Evolutionary conservation across 1,139 yeast species (phyloP).

Genomic region (Diutina neorugosa): DNA sequence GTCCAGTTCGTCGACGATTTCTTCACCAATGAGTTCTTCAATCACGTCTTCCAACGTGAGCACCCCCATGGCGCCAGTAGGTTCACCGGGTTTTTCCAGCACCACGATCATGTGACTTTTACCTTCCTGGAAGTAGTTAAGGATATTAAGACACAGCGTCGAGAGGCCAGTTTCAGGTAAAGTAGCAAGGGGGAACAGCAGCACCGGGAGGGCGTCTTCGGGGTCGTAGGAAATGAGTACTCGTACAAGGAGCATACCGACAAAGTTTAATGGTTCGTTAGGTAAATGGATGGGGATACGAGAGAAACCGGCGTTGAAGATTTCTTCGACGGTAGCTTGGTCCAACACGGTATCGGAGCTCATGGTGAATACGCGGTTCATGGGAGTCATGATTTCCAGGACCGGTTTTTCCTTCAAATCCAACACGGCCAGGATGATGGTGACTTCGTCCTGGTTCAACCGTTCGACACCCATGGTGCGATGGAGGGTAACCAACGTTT

Average conservation of each 20-base stretch:
- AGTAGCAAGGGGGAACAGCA: conserved; percentile 90
- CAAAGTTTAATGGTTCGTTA: conserved; percentile 77
- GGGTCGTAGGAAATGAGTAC: conserved; percentile 94
- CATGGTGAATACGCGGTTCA: conserved; percentile 82
- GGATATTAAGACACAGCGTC: conserved; percentile 84
- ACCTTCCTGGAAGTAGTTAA: conserved; percentile 96
- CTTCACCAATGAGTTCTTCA: conserved; percentile 96
- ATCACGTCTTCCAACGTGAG: conserved; percentile 92
- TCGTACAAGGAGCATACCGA: conserved; percentile 89
- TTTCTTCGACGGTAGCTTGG: conserved; percentile 77
- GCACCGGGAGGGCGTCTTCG: conserved; percentile 86
- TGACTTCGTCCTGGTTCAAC: conserved; percentile 87
- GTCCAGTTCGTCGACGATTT: conserved; percentile 94
- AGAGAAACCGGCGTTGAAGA: conserved; percentile 88
- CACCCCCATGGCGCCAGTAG: conserved; percentile 82
- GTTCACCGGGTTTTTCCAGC: conserved; percentile 76
- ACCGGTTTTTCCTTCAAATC: conserved; percentile 91
- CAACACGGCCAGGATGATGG: conserved; percentile 86
- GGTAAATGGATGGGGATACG: conserved; percentile 95
- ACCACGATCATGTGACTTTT: conserved; percentile 96
- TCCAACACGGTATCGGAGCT: conserved; percentile 75
- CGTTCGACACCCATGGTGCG: conserved; percentile 93
- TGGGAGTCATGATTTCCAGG: conserved; percentile 84
- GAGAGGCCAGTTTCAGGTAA: conserved; percentile 88
- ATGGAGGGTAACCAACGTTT: conserved; percentile 86